Base-by-base conservation (phyloP, 768 basidiomycete genomes). In the Hydnomerulius pinastri region DNA sequence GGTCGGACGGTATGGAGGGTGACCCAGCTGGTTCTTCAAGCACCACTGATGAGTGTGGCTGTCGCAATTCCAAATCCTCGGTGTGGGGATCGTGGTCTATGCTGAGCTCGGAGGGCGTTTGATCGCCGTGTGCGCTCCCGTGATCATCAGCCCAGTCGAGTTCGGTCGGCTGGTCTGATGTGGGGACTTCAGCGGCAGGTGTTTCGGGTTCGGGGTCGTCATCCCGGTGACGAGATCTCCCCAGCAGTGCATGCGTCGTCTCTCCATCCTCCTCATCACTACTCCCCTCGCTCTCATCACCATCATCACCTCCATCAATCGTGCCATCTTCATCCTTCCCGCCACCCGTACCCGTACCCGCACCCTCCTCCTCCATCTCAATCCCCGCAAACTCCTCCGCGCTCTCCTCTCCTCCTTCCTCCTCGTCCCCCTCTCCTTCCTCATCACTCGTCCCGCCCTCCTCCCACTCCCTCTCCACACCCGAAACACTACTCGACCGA, bases 401-500 rank as follows among this genome's bases (percentile, higher is more conserved):
- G 25, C 69, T 64, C 43, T 53, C 56, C 4, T 59, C 60, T 4
- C 25, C 59, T 11, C 46, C 63, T 8, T 65, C 70, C n/a, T 58
- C 62, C 11, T 66, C 66, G 11, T 48, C 49, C 13, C 50, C 54
- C 20, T 54, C 58, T 4, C 60, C 65, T 1, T 51, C 65, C 3
- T 66, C 63, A 17, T 66, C 63, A 17, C 60, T 63, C 18, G 44
- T 44, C 38, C 41, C 51, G 4, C 5, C 42, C 18, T 62, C 56
- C 21, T 36, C 56, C 3, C 36, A 60, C 2, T 59, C 69, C 53
- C 63, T 57, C 12, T 58, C 63, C 4, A 52, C 48, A 18, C 59
- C 69, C 0, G 73, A 77, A 37, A 73, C 60, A 30, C 80, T 85
- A 36, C 73, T 77, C 2, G 85, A 85, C 13, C 83, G 78, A 57